Conservation (phyloP, 2,329 filamentous ascomycete genomes). For the Monilinia fructicola region DNA sequence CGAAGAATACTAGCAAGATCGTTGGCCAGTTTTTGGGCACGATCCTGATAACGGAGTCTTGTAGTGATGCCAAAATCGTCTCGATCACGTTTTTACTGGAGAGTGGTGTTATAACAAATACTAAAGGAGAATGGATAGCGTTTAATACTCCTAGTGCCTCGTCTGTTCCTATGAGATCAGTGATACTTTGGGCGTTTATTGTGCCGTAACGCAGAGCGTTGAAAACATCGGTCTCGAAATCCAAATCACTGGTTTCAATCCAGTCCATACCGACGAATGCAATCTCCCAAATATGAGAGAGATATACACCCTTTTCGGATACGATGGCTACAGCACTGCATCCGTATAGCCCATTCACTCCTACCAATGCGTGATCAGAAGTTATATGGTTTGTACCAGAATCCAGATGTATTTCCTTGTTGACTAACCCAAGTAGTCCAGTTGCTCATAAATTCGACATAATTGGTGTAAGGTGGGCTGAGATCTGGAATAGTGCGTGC, state of each 20-base stretch:
- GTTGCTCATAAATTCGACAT: not conserved
- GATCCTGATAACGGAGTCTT: not conserved
- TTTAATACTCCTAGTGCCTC: not conserved
- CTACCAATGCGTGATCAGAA: not conserved
- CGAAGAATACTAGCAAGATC: not conserved
- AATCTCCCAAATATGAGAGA: not conserved
- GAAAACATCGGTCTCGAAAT: not conserved
- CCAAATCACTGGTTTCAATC: not conserved
- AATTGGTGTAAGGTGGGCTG: not conserved
- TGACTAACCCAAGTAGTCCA: not conserved
- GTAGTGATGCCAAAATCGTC: not conserved
- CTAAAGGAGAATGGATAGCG: not conserved
- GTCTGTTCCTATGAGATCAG: not conserved
- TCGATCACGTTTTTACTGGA: not conserved
- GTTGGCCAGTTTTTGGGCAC: slow-evolving; percentile 1
- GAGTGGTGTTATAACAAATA: not conserved
- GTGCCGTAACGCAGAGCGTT: not conserved
- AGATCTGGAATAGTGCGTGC: not conserved
- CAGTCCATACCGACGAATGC: not conserved
- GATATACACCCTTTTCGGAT: not conserved
- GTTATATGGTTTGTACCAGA: not conserved
- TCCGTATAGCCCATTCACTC: not conserved
- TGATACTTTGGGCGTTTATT: not conserved
- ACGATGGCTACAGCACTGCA: not conserved
- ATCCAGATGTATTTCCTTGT: not conserved